A percentile compares a stretch with the other conserved stretches of the same genome.
Conservation (phyloP, 768 basidiomycete species). For the Amanita pseudoporphyria region DNA sequence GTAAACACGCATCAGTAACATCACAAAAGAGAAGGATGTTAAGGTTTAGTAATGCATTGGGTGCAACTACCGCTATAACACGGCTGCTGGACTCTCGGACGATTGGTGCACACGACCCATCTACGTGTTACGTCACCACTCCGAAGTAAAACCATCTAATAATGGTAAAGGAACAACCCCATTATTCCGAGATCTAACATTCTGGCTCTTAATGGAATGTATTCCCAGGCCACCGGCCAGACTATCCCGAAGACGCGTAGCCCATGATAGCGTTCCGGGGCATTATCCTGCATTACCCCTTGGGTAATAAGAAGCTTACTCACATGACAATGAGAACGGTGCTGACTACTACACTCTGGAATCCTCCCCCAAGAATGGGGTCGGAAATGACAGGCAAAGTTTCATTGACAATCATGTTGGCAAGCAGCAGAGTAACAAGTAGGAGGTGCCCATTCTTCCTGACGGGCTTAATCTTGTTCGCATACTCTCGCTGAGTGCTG, state of each 20-base stretch:
- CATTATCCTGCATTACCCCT: not conserved
- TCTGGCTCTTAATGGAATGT: not conserved
- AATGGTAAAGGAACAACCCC: not conserved
- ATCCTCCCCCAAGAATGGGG: conserved; percentile 69
- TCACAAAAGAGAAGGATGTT: too few species aligned
- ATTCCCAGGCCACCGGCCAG: not conserved
- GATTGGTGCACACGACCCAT: not conserved
- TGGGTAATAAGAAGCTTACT: conserved; percentile 22
- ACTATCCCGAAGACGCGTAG: not conserved
- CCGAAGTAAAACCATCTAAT: conserved; percentile 3
- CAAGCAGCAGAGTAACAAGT: conserved; percentile 72
- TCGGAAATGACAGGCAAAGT: conserved; percentile 78
- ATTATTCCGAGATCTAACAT: not conserved
- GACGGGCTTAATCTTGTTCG: conserved; percentile 79
- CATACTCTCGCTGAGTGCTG: conserved; percentile 73
- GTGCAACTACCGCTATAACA: not conserved
- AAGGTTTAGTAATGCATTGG: too few species aligned
- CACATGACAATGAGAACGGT: conserved; percentile 85
- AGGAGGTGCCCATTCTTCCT: conserved; percentile 77
- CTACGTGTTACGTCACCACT: conserved; percentile 24
- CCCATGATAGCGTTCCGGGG: not conserved
- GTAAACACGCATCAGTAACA: not conserved
- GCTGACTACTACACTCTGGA: conserved; percentile 69
- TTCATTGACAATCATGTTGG: conserved; percentile 92
- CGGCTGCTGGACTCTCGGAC: not conserved